A percentile compares a stretch with the other conserved stretches of the same genome.
These are phyloP conservation scores for Prunus yedoensis DNA, from an alignment of 331 rosid species.

Conservation along the genomic window DNA sequence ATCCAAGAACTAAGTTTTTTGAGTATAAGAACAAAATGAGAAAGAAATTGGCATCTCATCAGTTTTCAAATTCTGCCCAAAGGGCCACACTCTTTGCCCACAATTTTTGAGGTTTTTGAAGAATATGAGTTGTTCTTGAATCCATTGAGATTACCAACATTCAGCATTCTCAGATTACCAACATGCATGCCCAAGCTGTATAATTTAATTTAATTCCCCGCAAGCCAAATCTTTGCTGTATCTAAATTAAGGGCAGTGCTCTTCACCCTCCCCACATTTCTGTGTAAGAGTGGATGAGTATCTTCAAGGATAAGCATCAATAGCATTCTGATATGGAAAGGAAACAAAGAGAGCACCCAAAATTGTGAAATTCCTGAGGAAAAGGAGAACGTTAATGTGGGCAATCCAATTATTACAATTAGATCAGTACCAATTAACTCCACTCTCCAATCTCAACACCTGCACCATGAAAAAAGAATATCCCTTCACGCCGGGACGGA, in stretches of 20 bases:
- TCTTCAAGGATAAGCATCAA: too few species aligned
- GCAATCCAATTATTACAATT: neutral
- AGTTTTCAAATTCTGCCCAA: neutral
- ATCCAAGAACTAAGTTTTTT: neutral
- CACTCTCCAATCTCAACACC: neutral
- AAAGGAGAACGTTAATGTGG: neutral
- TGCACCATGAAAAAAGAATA: neutral
- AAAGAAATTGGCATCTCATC: neutral
- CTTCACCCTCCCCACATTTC: too few species aligned
- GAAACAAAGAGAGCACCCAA: too few species aligned
- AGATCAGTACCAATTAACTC: neutral
- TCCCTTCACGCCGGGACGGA: too few species aligned
- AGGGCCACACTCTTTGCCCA: too few species aligned
- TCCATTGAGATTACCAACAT: neutral
- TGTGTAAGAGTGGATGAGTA: too few species aligned
- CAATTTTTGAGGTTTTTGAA: too few species aligned
- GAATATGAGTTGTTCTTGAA: neutral
- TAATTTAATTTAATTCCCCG: too few species aligned
- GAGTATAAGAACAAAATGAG: neutral
- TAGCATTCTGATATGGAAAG: too few species aligned
- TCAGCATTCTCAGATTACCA: neutral
- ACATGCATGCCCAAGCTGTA: too few species aligned
- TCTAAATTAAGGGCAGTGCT: too few species aligned
- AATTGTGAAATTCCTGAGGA: neutral
- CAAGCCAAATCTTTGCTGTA: too few species aligned